A percentile compares a stretch with the other conserved stretches of the same genome.
These are phyloP conservation scores for Zoysia matrella DNA, from an alignment of 202 grass and related monocot species.

Conservation along the genomic window DNA sequence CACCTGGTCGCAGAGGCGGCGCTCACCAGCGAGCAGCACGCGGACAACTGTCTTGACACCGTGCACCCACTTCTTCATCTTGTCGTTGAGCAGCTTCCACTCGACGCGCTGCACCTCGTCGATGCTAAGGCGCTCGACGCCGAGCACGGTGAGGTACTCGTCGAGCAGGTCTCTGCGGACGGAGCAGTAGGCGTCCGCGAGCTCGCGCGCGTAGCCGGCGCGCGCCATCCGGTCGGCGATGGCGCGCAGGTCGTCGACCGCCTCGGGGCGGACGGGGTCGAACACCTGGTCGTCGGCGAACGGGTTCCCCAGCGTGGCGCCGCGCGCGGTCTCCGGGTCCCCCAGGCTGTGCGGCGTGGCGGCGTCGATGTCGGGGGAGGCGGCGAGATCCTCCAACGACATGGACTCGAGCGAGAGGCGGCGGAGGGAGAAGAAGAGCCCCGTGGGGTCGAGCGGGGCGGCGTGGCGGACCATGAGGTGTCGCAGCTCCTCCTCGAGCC, in stretches of 20 bases:
- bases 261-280: conserved; percentile 82
- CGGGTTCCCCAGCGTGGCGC: conserved; percentile 52
- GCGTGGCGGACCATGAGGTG: conserved; percentile 72
- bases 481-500: conserved; percentile 77
- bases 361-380: conserved; percentile 55
- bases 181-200: conserved; percentile 71
- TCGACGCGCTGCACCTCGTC: conserved; percentile 47
- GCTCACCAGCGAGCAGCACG: conserved; percentile 72
- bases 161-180: conserved; percentile 82
- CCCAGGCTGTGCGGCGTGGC: conserved; percentile 47
- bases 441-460: conserved; percentile 62
- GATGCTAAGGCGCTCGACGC: conserved; percentile 91
- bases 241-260: conserved; percentile 68
- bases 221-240: conserved; percentile 83
- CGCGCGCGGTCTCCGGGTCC: conserved; percentile 50
- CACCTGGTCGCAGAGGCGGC: conserved; percentile 74
- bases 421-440: conserved; percentile 64
- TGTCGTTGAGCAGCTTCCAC: conserved; percentile 87
- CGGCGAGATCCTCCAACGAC: conserved; percentile 56
- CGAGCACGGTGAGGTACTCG: conserved; percentile 85
- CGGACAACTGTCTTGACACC: conserved; percentile 71
- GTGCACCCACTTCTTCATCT: conserved; percentile 98
- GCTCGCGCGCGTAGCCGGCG: conserved; percentile 77
- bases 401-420: conserved; percentile 78
- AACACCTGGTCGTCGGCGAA: conserved; percentile 65